phyloP scores from a whole-genome alignment of 2,329 filamentous ascomycete genomes.

The Aspergillus vadensis region DNA sequence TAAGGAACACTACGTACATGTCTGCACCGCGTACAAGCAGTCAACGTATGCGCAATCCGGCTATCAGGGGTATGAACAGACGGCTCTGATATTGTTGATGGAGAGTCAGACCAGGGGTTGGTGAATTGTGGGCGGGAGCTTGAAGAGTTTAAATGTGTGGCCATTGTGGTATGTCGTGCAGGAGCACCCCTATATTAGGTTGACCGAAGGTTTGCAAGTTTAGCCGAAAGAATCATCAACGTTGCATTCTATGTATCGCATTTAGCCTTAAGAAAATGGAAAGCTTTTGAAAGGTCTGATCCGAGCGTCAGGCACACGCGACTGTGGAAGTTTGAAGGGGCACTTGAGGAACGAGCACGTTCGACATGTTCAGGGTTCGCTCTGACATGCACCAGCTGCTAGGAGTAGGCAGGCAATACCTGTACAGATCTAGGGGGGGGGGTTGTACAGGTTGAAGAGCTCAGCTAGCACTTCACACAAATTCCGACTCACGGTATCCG shows the following conservation, averaged over 20 bases:
- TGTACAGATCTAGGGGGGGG: conserved; percentile 9
- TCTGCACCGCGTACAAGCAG: conserved; percentile 53
- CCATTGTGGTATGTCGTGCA: conserved; percentile 23
- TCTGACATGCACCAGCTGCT: conserved; percentile 17
- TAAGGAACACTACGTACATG: conserved; percentile 41
- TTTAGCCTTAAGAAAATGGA: background rate
- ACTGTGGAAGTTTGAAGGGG: conserved; percentile 16
- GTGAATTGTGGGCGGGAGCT: conserved; percentile 26
- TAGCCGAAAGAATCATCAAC: conserved; percentile 2
- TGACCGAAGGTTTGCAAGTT: conserved; percentile 7
- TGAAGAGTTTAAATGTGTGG: conserved; percentile 19
- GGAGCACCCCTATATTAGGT: conserved; percentile 12
- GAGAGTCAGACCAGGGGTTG: conserved; percentile 30
- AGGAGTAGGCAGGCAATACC: conserved; percentile 14
- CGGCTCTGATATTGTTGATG: conserved; percentile 32
- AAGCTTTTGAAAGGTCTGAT: background rate
- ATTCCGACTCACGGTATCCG: background rate
- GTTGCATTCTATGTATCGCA: conserved; percentile 17
- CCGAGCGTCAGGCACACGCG: conserved; percentile 14
- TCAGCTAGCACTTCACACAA: conserved; percentile 1
- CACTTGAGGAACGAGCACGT: conserved; percentile 18
- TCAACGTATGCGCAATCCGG: conserved; percentile 51
- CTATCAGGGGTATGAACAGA: conserved; percentile 37
- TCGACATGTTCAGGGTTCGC: conserved; percentile 27
- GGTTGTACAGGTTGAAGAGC: conserved; percentile 9